phyloP scores from a whole-genome alignment of 176 grass and related monocot species.

The Oryza australiensis region DNA sequence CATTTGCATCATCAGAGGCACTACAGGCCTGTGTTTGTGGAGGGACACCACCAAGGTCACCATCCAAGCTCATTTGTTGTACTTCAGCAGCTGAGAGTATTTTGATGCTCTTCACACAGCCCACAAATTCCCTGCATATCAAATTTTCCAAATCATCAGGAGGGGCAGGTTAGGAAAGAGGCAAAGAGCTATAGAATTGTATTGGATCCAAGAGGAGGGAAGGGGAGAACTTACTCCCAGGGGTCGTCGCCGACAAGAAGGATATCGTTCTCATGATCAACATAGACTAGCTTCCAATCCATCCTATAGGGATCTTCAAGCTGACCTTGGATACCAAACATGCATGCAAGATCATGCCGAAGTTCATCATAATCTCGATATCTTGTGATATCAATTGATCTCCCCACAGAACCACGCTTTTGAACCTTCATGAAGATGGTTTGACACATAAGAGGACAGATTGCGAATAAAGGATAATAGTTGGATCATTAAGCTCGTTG shows the following conservation, averaged over 20 bases:
- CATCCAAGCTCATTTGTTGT: slow-evolving; percentile 98
- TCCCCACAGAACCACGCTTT: slow-evolving; percentile 96
- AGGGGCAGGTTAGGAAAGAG: neutral
- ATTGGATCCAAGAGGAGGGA: neutral
- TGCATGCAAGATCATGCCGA: slow-evolving; percentile 83
- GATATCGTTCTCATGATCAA: slow-evolving; percentile 96
- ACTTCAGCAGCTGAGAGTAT: slow-evolving; percentile 92
- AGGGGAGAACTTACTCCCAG: slow-evolving; percentile 83
- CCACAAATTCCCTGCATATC: slow-evolving; percentile 83
- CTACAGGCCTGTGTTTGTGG: slow-evolving; percentile 79
- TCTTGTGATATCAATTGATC: slow-evolving; percentile 89
- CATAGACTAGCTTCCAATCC: slow-evolving; percentile 97
- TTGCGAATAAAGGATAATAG: slow-evolving; percentile 1
- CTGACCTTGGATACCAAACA: slow-evolving; percentile 96
- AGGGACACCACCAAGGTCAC: slow-evolving; percentile 78
- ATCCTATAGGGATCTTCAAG: slow-evolving; percentile 84
- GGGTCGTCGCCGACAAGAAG: slow-evolving; percentile 97
- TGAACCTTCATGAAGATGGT: slow-evolving; percentile 77
- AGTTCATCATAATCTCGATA: slow-evolving; percentile 90
- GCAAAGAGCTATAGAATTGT: neutral
- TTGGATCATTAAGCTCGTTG: neutral
- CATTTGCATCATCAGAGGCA: slow-evolving; percentile 76
- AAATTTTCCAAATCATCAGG: slow-evolving; percentile 19
- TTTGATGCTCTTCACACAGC: slow-evolving; percentile 97
- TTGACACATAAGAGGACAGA: slow-evolving; percentile 15